Base-by-base conservation (phyloP, 75 land plant species). In the Isoetes taiwanensis region DNA sequence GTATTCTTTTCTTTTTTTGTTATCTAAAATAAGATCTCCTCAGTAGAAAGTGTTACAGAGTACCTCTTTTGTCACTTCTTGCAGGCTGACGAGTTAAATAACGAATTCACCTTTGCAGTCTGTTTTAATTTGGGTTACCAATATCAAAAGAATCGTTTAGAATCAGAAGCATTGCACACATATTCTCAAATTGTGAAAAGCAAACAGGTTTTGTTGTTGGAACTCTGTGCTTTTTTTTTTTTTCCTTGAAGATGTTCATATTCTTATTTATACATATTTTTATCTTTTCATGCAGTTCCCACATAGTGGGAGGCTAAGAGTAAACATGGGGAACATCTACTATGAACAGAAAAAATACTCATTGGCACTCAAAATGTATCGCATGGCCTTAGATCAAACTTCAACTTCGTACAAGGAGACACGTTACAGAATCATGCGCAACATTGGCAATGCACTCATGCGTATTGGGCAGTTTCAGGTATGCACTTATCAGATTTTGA, bases 271-370 rank as follows among this genome's bases (percentile, higher is more conserved):
- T 37, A 9, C 8, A 8, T 6, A 46, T 17, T 46, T 17, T 54
- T 54, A 31, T 25, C 3, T 28, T 54, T 54, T 46, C 17, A 54
- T 69, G 66, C 69, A 71, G 74, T 71, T 71, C 55, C n/a, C 56
- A 2, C 74, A 65, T 32, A 41, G 57, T 29, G 59, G 68, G 20
- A 65, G 74, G 42, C 34, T 71, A 38, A 59, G 69, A 28, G 61
- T 71, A 21, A 71, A 71, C 57, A 59, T 71, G 69, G 74, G 74
- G 19, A 71, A 71, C 52, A 71, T 71, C 41, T 71, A 71, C 32
- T 71, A 71, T 40, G 30, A 65, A 37, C 74, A 71, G 54, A n/a
- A 38, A 16, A 71, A 60, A 29, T 71, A 56, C 34, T 29, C 63
- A 5, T 38, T 71, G 62, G 74, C 74, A 28, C 32, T 71, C 1